Conservation (phyloP, 805 yeast genomes). For the Saturnispora sanitii region DNA sequence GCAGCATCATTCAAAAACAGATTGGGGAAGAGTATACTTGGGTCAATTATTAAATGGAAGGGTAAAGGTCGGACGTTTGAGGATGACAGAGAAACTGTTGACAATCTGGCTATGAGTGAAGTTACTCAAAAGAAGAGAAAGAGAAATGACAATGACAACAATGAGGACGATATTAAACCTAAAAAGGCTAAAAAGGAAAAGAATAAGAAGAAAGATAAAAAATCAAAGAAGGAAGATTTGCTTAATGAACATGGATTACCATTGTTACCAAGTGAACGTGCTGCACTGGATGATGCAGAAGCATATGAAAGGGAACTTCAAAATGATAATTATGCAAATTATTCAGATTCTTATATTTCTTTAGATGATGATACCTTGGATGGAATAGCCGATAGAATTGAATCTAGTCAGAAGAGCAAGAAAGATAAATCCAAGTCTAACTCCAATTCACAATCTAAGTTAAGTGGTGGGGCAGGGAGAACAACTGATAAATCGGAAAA, state of each 20-base stretch:
- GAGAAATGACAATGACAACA: neutral
- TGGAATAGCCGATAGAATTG: too few species aligned
- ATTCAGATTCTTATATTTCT: constrained; percentile 30
- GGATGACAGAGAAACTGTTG: constrained; percentile 58
- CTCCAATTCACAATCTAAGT: too few species aligned
- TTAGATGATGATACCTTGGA: constrained; percentile 23
- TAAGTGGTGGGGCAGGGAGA: too few species aligned
- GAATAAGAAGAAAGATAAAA: constrained; percentile 1
- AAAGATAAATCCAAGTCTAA: too few species aligned
- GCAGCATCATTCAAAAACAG: constrained; percentile 55
- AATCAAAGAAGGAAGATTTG: constrained; percentile 7
- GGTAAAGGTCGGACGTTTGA: constrained; percentile 70
- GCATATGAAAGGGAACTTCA: too few species aligned
- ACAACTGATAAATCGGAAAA: constrained; percentile 14
- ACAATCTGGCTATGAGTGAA: constrained; percentile 42
- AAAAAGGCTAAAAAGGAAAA: constrained; percentile 2
- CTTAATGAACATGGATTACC: constrained; percentile 6
- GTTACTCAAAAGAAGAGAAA: too few species aligned
- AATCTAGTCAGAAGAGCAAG: too few species aligned
- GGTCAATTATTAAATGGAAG: constrained; percentile 64
- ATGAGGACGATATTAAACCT: neutral
- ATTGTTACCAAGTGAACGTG: constrained; percentile 62
- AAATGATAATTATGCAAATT: constrained; percentile 31
- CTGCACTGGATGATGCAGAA: constrained; percentile 66
- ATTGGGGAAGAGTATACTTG: constrained; percentile 63